A percentile compares a stretch with the other conserved stretches of the same genome.
Conservation (phyloP, 805 yeast genomes). For the Tetrapisispora fleetii region DNA sequence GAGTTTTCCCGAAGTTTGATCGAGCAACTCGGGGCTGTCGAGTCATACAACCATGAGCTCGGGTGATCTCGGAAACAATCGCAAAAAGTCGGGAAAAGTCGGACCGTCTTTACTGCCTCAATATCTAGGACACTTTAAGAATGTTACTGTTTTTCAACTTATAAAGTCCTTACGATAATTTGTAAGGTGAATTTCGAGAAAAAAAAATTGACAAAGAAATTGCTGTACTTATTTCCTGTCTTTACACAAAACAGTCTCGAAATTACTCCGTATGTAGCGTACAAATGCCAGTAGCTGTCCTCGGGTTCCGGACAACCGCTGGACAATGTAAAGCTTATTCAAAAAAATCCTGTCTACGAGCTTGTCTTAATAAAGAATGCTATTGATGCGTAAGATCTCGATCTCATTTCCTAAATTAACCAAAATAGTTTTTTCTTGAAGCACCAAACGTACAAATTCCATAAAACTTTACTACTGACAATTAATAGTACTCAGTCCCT, state of each 20-base stretch:
- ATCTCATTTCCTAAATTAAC: neutral
- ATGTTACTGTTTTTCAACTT: neutral
- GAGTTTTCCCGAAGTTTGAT: too few relatives aligned
- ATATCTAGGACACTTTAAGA: neutral
- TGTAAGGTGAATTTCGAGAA: too few relatives aligned
- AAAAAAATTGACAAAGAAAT: too few relatives aligned
- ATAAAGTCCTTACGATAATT: neutral
- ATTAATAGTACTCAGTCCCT: neutral
- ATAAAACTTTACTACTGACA: neutral
- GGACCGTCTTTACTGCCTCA: neutral
- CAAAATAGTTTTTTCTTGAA: neutral
- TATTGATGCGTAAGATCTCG: neutral
- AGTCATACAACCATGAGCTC: neutral
- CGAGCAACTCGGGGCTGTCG: neutral
- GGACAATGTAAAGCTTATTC: too few relatives aligned
- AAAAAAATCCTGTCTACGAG: too few relatives aligned
- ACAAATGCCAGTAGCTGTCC: too few relatives aligned
- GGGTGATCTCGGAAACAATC: neutral
- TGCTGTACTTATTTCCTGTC: too few relatives aligned
- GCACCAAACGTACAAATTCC: neutral
- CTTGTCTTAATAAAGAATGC: too few relatives aligned
- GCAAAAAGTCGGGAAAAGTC: neutral
- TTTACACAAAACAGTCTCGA: too few relatives aligned
- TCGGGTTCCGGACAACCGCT: too few relatives aligned
- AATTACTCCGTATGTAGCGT: too few relatives aligned